These are phyloP conservation scores for Arthrinium phaeospermum DNA, from an alignment of 2,329 filamentous ascomycete genomes.

Conservation along the genomic window DNA sequence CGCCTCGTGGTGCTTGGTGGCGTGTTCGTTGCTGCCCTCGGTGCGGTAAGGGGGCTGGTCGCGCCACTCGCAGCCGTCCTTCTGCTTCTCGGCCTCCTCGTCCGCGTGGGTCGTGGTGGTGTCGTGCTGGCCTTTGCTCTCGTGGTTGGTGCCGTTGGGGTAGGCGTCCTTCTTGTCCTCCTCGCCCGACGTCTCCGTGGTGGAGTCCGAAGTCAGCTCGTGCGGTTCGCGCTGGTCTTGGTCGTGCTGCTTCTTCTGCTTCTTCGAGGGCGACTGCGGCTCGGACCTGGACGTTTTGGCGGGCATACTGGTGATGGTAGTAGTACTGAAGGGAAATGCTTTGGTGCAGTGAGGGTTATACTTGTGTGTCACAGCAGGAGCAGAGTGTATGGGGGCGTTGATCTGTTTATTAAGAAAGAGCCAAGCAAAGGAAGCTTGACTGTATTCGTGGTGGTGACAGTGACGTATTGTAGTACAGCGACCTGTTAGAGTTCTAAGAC, in stretches of 20 bases:
- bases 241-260: constrained; percentile 2
- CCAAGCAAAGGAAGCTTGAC: background rate
- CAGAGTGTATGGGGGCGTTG: background rate
- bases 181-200: constrained; percentile 10
- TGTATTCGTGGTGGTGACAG: constrained; percentile 14
- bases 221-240: constrained; percentile 9
- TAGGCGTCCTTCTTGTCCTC: constrained; percentile 39
- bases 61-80: constrained; percentile 22
- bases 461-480: constrained; percentile 17
- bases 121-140: constrained; percentile 21
- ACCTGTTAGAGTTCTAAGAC: background rate
- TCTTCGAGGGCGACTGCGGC: background rate
- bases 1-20: constrained; percentile 38
- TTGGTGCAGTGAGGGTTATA: background rate
- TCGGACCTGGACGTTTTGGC: background rate
- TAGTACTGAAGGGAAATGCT: background rate
- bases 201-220: constrained; percentile 17
- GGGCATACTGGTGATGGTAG: background rate
- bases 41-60: constrained; percentile 37
- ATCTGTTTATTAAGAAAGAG: background rate
- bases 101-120: constrained; percentile 23
- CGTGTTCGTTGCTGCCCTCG: constrained; percentile 28
- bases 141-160: constrained; percentile 22
- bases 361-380: background rate
- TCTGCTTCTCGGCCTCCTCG: constrained; percentile 22